Evolutionary conservation across 202 grass and related monocot species (phyloP).

Genomic region (Cymbopogon flexuosus): DNA sequence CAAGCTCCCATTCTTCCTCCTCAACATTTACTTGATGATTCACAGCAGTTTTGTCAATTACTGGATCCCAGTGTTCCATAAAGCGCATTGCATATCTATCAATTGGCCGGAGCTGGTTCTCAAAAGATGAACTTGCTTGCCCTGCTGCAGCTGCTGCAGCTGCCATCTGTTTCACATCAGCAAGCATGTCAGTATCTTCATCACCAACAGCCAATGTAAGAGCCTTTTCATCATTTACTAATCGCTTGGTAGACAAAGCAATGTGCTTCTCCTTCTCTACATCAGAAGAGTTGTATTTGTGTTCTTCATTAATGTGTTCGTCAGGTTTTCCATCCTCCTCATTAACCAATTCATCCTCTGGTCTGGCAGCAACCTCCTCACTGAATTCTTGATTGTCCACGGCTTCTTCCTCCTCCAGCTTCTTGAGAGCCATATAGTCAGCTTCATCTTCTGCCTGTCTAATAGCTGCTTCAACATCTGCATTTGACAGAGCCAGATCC

Average conservation of each 20-base stretch:
- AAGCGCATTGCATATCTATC: slow-evolving; percentile 97
- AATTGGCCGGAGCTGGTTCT: slow-evolving; percentile 94
- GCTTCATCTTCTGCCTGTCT: slow-evolving; percentile 97
- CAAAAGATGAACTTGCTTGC: slow-evolving; percentile 91
- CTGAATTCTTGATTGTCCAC: slow-evolving; percentile 98
- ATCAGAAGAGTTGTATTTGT: slow-evolving; percentile 48
- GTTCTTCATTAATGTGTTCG: slow-evolving; percentile 57
- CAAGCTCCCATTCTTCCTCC: slow-evolving; percentile 98
- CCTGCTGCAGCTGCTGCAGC: slow-evolving; percentile 88
- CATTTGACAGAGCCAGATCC: slow-evolving; percentile 50
- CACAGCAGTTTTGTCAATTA: slow-evolving; percentile 70
- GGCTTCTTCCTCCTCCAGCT: slow-evolving; percentile 88
- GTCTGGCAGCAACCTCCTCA: slow-evolving; percentile 67
- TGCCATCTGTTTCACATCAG: slow-evolving; percentile 95
- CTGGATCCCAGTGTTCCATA: slow-evolving; percentile 92
- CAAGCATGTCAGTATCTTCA: slow-evolving; percentile 96
- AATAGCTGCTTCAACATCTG: slow-evolving; percentile 94
- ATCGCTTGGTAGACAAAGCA: slow-evolving; percentile 40
- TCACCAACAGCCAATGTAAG: slow-evolving; percentile 71
- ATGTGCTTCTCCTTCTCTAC: slow-evolving; percentile 49
- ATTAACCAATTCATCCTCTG: slow-evolving; percentile 82
- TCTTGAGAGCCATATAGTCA: slow-evolving; percentile 99
- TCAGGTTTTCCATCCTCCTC: slow-evolving; percentile 73
- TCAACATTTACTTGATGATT: slow-evolving; percentile 66
- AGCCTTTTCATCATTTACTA: slow-evolving; percentile 65